These are phyloP conservation scores for Populus ilicifolia DNA, from an alignment of 345 rosid species.

Conservation along the genomic window DNA sequence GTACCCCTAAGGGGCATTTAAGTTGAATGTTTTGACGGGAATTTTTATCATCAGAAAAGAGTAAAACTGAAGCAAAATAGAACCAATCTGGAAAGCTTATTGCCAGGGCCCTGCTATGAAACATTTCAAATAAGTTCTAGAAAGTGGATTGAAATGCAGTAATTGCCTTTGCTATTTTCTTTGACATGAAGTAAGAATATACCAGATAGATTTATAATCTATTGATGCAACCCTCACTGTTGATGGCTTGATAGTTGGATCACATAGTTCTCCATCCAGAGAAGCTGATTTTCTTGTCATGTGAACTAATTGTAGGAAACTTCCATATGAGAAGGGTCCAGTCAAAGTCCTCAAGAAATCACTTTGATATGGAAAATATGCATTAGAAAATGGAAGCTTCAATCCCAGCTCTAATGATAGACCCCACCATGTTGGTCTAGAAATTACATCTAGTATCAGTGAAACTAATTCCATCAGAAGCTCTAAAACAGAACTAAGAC, in stretches of 20 bases:
- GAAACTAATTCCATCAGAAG: slow-evolving; percentile 48
- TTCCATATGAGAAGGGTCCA: slow-evolving; percentile 45
- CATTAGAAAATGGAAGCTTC: slow-evolving; percentile 56
- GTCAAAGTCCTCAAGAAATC: slow-evolving; percentile 40
- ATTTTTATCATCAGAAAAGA: slow-evolving; percentile 38
- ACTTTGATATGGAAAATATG: slow-evolving; percentile 57
- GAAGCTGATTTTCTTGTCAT: slow-evolving; percentile 24
- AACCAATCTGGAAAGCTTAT: slow-evolving; percentile 80
- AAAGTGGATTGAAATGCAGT: not conserved
- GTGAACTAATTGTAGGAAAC: slow-evolving; percentile 41
- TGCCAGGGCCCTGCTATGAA: slow-evolving; percentile 70
- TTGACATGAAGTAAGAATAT: slow-evolving; percentile 17
- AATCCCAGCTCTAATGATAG: slow-evolving; percentile 50
- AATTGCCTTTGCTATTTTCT: not conserved
- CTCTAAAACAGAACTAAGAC: slow-evolving; percentile 52
- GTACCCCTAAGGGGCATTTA: slow-evolving; percentile 15
- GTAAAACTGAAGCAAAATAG: slow-evolving; percentile 57
- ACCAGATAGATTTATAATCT: slow-evolving; percentile 67
- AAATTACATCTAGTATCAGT: slow-evolving; percentile 44
- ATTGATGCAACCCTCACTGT: slow-evolving; percentile 22
- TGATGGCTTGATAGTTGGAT: slow-evolving; percentile 22
- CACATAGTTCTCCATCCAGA: slow-evolving; percentile 16
- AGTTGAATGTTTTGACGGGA: slow-evolving; percentile 18
- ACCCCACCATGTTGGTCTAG: slow-evolving; percentile 71
- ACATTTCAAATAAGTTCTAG: not conserved